Conservation (phyloP, 257 asterid genomes). For the Lycium barbarum region DNA sequence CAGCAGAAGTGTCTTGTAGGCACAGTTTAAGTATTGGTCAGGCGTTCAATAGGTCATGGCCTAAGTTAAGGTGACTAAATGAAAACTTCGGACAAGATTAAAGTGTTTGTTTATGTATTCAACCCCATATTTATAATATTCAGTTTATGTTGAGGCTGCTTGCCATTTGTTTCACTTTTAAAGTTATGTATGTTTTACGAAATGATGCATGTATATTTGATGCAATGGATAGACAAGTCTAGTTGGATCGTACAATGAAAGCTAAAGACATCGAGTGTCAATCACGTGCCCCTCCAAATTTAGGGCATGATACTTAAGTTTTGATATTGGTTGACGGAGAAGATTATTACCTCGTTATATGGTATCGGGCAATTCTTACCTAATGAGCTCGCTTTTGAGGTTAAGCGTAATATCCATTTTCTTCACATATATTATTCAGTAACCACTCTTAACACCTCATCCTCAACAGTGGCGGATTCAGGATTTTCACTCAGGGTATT, state of each 20-base stretch:
- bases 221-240: background rate
- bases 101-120: background rate
- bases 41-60: no score
- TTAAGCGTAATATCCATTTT: background rate
- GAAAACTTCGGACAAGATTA: background rate
- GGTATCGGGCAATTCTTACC: background rate
- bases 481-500: no score
- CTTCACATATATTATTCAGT: background rate
- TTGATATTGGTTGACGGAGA: background rate
- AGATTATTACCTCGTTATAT: background rate
- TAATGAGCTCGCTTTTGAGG: background rate
- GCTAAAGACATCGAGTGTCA: background rate
- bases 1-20: no score
- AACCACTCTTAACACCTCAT: background rate
- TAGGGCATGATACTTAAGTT: constrained; percentile 3
- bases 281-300: background rate
- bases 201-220: background rate
- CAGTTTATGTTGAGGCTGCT: background rate
- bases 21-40: no score
- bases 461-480: no score
- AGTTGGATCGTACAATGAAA: background rate
- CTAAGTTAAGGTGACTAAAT: no score
- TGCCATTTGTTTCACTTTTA: background rate
- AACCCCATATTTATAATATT: background rate
- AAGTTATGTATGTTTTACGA: background rate